A percentile compares a stretch with the other conserved stretches of the same genome.
Conservation (phyloP, 305 asterid species). For the Striga hermonthica region DNA sequence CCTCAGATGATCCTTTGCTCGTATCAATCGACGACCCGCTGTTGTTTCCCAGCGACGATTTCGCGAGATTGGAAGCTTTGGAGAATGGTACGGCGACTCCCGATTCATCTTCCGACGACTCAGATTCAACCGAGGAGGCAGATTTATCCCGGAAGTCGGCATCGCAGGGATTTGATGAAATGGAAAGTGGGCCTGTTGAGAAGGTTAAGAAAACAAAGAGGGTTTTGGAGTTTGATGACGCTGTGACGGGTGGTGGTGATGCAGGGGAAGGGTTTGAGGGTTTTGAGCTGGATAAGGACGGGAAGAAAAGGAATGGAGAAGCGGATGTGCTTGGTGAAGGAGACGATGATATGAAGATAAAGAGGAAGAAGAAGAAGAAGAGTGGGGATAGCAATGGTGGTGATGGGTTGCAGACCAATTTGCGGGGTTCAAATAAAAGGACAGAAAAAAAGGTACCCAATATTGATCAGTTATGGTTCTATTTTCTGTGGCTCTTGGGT, state of each 20-base stretch:
- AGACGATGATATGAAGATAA: conserved; percentile 18
- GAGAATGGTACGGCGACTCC: conserved; percentile 54
- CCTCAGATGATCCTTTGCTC: conserved; percentile 26
- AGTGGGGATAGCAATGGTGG: conserved; percentile 35
- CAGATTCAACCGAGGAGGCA: conserved; percentile 38
- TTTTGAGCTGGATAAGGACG: conserved; percentile 33
- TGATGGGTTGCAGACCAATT: conserved; percentile 35
- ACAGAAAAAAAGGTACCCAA: conserved; percentile 69
- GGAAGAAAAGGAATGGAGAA: conserved; percentile 27
- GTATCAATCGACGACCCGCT: conserved; percentile 41
- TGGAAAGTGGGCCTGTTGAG: conserved; percentile 28
- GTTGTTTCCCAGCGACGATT: conserved; percentile 50
- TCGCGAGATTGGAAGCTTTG: conserved; percentile 53
- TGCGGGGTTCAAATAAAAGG: conserved; percentile 43
- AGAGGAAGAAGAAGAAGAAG: conserved; percentile 39
- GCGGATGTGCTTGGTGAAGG: conserved; percentile 31
- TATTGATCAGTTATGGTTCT: too few relatives aligned
- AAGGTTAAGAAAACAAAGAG: conserved; percentile 46
- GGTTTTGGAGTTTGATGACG: conserved; percentile 51
- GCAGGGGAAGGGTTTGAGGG: conserved; percentile 25
- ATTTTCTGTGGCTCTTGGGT: too few relatives aligned
- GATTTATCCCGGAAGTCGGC: conserved; percentile 37
- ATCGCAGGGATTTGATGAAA: conserved; percentile 30
- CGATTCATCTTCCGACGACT: conserved; percentile 30
- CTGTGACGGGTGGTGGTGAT: conserved; percentile 28